Percentiles rank a stretch among this genome's conserved stretches.
These are phyloP conservation scores for Microsporum audouinii DNA, from an alignment of 2,329 filamentous ascomycete species.

Conservation along the genomic window DNA sequence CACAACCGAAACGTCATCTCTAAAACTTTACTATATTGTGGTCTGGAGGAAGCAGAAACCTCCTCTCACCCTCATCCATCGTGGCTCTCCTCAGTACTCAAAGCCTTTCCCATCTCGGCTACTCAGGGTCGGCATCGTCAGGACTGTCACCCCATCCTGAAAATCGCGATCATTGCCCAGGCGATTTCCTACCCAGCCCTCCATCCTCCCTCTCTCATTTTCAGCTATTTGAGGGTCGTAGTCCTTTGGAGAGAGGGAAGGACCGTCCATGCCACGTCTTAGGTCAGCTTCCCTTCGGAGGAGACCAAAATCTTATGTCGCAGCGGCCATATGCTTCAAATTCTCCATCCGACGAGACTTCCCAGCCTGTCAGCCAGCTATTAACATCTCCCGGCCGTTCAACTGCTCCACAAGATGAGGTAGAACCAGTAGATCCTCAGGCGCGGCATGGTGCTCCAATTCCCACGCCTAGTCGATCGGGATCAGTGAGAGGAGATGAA, in stretches of 20 bases:
- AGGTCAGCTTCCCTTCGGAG: constrained; percentile 19
- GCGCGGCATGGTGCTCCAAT: not conserved
- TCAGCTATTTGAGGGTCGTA: constrained; percentile 23
- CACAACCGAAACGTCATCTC: not conserved
- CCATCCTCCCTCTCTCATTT: constrained; percentile 29
- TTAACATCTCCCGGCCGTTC: not conserved
- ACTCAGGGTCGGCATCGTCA: constrained; percentile 18
- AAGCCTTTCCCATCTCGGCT: constrained; percentile 21
- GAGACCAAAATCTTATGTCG: constrained; percentile 32
- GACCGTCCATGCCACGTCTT: constrained; percentile 29
- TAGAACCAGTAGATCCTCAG: not conserved
- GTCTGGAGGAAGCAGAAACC: not conserved
- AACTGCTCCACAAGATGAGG: constrained; percentile 1
- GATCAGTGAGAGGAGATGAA: not conserved
- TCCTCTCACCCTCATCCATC: constrained; percentile 16
- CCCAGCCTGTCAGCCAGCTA: not conserved
- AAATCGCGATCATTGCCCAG: constrained; percentile 20
- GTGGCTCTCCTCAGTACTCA: constrained; percentile 33
- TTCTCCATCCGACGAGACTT: not conserved
- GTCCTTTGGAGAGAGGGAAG: constrained; percentile 30
- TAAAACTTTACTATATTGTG: not conserved
- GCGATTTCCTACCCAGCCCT: constrained; percentile 18
- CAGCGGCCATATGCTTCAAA: constrained; percentile 23
- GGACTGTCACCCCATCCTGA: constrained; percentile 23
- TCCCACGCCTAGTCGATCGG: not conserved